phyloP scores from a whole-genome alignment of 352 stramenopile species.

The Globisporangium megalacanthum region DNA sequence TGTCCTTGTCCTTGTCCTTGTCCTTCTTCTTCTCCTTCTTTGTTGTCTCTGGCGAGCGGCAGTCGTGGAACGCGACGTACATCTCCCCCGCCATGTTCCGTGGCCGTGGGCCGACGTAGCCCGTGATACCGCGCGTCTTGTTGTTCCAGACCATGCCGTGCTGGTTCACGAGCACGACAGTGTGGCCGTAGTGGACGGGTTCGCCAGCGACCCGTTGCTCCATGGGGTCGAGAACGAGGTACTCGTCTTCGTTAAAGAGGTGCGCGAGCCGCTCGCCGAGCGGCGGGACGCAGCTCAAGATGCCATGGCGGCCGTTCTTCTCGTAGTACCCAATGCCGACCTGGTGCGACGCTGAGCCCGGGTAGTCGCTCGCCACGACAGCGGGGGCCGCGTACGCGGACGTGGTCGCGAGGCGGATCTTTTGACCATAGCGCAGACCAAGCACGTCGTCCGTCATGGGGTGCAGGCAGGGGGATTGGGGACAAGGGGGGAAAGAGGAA shows the following conservation, averaged over 20 bases:
- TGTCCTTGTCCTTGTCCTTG: conserved; percentile 5
- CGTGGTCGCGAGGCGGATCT: conserved; percentile 49
- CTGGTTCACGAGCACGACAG: conserved; percentile 80
- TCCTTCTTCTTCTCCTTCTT: background rate
- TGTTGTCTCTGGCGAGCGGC: background rate
- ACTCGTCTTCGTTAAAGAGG: conserved; percentile 83
- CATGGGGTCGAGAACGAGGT: conserved; percentile 61
- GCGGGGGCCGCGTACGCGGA: conserved; percentile 42
- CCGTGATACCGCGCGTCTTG: conserved; percentile 84
- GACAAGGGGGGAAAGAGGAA: too few relatives aligned
- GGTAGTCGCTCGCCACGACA: too few relatives aligned
- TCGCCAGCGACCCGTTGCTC: conserved; percentile 36
- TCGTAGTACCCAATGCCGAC: conserved; percentile 81
- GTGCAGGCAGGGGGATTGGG: too few relatives aligned
- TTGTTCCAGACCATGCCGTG: conserved; percentile 86
- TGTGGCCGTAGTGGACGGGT: conserved; percentile 64
- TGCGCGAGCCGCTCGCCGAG: conserved; percentile 64
- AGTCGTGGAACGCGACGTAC: conserved; percentile 52
- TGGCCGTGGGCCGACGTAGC: conserved; percentile 68
- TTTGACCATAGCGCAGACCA: conserved; percentile 61
- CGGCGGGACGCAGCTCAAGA: conserved; percentile 74
- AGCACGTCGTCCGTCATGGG: conserved; percentile 22
- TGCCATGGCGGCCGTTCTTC: conserved; percentile 82
- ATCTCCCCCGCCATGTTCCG: conserved; percentile 71
- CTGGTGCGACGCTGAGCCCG: background rate